Conservation (phyloP, 2,329 filamentous ascomycete genomes). For the Rosellinia necatrix region DNA sequence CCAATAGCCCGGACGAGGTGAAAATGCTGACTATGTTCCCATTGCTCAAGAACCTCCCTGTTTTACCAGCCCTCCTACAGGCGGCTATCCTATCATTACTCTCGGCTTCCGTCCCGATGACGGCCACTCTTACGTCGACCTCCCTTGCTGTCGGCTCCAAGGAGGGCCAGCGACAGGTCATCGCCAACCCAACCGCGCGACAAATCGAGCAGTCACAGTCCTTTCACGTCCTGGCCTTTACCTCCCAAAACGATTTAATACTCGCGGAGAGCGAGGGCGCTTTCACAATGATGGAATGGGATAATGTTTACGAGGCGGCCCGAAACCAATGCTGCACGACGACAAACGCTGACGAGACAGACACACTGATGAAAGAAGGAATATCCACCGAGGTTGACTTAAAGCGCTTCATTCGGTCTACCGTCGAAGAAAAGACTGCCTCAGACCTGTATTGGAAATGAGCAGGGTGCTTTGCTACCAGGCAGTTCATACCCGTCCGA, state of each 20-base stretch:
- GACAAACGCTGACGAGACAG: conserved; percentile 44
- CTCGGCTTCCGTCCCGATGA: conserved; percentile 80
- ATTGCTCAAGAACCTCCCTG: conserved; percentile 67
- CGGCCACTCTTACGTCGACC: conserved; percentile 69
- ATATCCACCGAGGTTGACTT: conserved; percentile 53
- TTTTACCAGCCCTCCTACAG: conserved; percentile 83
- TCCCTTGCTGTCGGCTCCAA: conserved; percentile 62
- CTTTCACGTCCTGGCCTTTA: conserved; percentile 82
- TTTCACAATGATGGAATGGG: conserved; percentile 79
- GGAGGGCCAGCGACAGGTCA: conserved; percentile 47
- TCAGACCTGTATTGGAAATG: conserved; percentile 61
- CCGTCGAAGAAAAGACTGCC: conserved; percentile 53
- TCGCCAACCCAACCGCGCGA: conserved; percentile 65
- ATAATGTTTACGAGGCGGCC: conserved; percentile 68
- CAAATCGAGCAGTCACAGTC: conserved; percentile 69
- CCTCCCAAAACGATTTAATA: conserved; percentile 72
- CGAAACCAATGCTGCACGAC: conserved; percentile 64
- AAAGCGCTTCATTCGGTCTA: conserved; percentile 64
- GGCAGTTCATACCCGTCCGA: neutral
- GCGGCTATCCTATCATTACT: conserved; percentile 78
- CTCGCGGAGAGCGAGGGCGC: conserved; percentile 80
- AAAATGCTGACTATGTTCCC: conserved; percentile 30
- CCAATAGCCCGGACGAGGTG: conserved; percentile 9
- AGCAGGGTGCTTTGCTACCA: neutral
- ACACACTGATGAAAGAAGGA: conserved; percentile 53